Base-by-base conservation (phyloP, 306 rosid species). In the Casuarina glauca region DNA sequence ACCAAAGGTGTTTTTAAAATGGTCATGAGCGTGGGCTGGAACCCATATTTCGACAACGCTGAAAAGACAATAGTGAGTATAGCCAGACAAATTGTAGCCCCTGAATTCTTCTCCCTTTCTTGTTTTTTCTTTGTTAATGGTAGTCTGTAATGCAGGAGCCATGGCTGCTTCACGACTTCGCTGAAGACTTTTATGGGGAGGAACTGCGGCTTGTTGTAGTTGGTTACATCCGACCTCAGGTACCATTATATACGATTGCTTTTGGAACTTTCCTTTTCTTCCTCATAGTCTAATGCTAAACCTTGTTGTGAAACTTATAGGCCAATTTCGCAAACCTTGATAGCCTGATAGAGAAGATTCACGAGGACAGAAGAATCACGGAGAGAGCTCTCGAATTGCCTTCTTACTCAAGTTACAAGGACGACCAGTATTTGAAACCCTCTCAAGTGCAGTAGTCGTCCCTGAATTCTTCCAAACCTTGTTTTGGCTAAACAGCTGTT, bases 21-120 rank as follows among this genome's bases (percentile, higher is more conserved):
- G 97, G 99, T 89, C 83, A 93, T 86, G 97, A 95, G 97, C 81
- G 77, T 95, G 64, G 99, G 99, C 53, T 91, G 97, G 97, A 95
- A 92, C 85, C 98, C 93, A 60, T 92, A 85, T 80, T 95, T 95
- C 78, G 20, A 87, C 89, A 95, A 95, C 84, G 66, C 87, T 58
- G 98, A 95, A 85, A 95, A 95, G 90, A 84, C 98, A 8, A 88
- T 92, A 53, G 98, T 92, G 78, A 91, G 94, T 86, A 51, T 19
- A 53, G 45, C 58, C 61, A 12, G 66, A 57, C 69, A 51, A 15
- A 74, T 57, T 45, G 62, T 26, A 70, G 74, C 75, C 55, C 51
- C 80, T 48, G 63, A 86, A 63, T 39, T 75, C 41, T 10, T 78
- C 52, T 17, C 73, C 73, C 26, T 32, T 74, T 70, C 32, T 79